phyloP scores from a whole-genome alignment of 768 basidiomycete species.

The Serendipita sp. region DNA sequence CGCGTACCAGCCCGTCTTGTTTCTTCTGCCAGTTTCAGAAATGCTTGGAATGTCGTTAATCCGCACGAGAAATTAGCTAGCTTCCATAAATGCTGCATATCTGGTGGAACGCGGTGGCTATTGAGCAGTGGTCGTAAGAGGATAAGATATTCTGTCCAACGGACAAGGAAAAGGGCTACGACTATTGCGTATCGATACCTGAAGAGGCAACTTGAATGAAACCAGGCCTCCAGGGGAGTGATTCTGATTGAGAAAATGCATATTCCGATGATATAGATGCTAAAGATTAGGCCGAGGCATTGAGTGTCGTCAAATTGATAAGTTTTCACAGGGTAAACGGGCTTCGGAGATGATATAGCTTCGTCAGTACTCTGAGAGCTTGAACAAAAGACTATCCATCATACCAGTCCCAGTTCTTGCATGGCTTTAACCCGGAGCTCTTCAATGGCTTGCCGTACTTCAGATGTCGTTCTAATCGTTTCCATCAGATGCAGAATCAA shows the following conservation, averaged over 20 bases:
- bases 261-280: too few relatives aligned
- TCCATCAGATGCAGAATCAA: too few relatives aligned
- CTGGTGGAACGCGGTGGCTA: not conserved
- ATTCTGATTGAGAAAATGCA: too few relatives aligned
- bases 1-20: not conserved
- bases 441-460: not conserved
- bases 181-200: too few relatives aligned
- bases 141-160: not conserved
- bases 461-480: not conserved
- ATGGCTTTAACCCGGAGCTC: not conserved
- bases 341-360: not conserved
- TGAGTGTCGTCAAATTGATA: not conserved
- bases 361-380: not conserved
- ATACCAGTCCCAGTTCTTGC: not conserved
- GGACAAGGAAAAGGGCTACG: not conserved
- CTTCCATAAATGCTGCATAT: not conserved
- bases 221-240: too few relatives aligned
- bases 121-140: not conserved
- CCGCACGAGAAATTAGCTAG: not conserved
- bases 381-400: not conserved
- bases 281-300: not conserved
- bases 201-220: too few relatives aligned
- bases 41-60: not conserved
- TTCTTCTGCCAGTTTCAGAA: not conserved
- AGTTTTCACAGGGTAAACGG: not conserved